Conservation (phyloP, 2,329 filamentous ascomycete species). For the Neophaeococcomyces mojaviensis region DNA sequence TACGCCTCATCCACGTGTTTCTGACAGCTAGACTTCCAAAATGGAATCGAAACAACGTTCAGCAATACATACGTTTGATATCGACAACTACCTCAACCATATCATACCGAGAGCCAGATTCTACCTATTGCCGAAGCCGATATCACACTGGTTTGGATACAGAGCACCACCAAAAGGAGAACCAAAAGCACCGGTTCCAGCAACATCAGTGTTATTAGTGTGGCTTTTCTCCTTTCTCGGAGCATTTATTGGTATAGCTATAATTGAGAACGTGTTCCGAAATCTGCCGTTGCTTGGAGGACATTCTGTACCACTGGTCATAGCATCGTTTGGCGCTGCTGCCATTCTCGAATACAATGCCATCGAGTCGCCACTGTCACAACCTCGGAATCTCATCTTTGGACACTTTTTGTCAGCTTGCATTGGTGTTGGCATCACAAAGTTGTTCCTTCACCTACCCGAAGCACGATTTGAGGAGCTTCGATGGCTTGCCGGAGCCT, state of each 20-base stretch:
- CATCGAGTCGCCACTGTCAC: conserved; percentile 63
- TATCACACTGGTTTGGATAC: conserved; percentile 64
- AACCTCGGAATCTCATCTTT: conserved; percentile 62
- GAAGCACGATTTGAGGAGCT: conserved; percentile 39
- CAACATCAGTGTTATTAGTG: conserved; percentile 37
- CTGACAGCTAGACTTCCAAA: too few species aligned
- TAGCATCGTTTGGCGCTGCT: conserved; percentile 66
- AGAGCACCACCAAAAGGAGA: conserved; percentile 34
- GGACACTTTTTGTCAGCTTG: conserved; percentile 59
- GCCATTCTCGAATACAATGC: conserved; percentile 69
- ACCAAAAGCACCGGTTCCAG: not conserved
- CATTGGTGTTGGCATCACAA: conserved; percentile 55
- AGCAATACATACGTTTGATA: conserved; percentile 51
- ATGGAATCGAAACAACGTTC: too few species aligned
- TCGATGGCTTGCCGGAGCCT: conserved; percentile 57
- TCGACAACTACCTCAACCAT: conserved; percentile 69
- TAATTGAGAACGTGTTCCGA: conserved; percentile 52
- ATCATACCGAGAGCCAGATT: conserved; percentile 58
- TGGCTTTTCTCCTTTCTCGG: conserved; percentile 60
- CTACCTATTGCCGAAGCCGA: conserved; percentile 53
- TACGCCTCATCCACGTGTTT: too few species aligned
- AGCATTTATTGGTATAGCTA: conserved; percentile 52
- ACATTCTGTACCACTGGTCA: conserved; percentile 51
- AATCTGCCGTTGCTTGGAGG: conserved; percentile 48
- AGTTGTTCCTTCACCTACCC: conserved; percentile 53